Conservation (phyloP, 495 filamentous ascomycete genomes). For the Aspergillus steynii region DNA sequence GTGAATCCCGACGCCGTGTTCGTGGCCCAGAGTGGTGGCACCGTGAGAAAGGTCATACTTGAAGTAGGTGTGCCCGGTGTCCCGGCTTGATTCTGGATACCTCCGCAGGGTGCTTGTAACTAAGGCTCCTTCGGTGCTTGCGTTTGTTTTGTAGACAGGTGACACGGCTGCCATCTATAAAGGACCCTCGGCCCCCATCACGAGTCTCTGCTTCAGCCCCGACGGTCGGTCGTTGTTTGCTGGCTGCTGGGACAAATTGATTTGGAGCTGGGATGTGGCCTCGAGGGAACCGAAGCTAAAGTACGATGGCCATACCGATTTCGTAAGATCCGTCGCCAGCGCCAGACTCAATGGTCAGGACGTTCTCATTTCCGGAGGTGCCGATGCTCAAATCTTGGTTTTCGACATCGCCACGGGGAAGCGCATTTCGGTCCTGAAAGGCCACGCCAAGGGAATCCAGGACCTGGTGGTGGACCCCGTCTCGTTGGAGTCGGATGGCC, state of each 20-base stretch:
- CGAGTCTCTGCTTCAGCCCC: slow-evolving; percentile 70
- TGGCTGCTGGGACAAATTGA: slow-evolving; percentile 88
- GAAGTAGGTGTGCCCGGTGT: slow-evolving; percentile 63
- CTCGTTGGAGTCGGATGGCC: slow-evolving; percentile 30
- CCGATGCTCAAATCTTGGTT: slow-evolving; percentile 82
- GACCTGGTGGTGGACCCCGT: slow-evolving; percentile 71
- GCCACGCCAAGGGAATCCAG: slow-evolving; percentile 76
- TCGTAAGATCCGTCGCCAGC: slow-evolving; percentile 74
- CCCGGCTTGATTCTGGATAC: slow-evolving; percentile 3
- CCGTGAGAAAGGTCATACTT: slow-evolving; percentile 68
- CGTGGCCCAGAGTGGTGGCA: slow-evolving; percentile 80
- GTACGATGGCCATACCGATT: slow-evolving; percentile 83
- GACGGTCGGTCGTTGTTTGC: slow-evolving; percentile 67
- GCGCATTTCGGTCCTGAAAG: slow-evolving; percentile 71
- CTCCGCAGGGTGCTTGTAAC: slow-evolving; percentile 1
- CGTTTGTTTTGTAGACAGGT: slow-evolving; percentile 40
- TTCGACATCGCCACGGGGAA: slow-evolving; percentile 71
- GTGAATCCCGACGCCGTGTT: slow-evolving; percentile 61
- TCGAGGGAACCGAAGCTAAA: slow-evolving; percentile 51
- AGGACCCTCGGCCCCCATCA: slow-evolving; percentile 77
- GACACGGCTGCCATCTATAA: slow-evolving; percentile 57
- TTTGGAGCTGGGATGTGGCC: slow-evolving; percentile 77
- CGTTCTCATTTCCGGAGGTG: slow-evolving; percentile 78
- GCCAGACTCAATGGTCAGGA: slow-evolving; percentile 56
- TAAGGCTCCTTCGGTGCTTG: slow-evolving; percentile 11